phyloP scores from a whole-genome alignment of 306 rosid species.

The Spatholobus suberectus region DNA sequence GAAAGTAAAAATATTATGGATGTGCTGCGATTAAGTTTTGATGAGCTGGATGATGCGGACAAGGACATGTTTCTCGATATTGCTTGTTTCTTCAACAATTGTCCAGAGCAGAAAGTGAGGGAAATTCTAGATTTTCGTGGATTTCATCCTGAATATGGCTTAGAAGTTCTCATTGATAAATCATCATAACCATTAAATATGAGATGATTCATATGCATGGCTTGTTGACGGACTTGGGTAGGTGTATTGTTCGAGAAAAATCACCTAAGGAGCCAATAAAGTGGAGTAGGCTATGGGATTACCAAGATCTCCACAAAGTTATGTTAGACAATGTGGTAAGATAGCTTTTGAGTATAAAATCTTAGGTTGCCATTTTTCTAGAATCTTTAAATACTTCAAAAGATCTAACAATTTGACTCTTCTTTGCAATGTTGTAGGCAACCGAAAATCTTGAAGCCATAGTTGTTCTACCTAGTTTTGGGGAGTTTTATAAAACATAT shows the following conservation, averaged over 20 bases:
- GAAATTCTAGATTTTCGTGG: background rate
- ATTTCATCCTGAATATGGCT: background rate
- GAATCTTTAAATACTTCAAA: background rate
- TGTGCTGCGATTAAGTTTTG: background rate
- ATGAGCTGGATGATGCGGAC: background rate
- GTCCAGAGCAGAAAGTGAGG: rapidly evolving
- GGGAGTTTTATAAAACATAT: background rate
- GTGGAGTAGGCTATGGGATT: slow-evolving; percentile 29
- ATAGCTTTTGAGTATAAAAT: background rate
- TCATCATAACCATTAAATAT: background rate
- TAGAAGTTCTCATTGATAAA: background rate
- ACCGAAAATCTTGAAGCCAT: slow-evolving; percentile 18
- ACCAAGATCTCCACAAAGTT: background rate
- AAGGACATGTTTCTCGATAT: slow-evolving; percentile 18
- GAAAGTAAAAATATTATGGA: background rate
- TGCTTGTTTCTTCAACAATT: background rate
- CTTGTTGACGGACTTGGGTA: background rate
- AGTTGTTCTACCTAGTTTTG: too few species aligned
- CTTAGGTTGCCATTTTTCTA: background rate
- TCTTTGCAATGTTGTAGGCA: background rate
- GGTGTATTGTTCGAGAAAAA: background rate
- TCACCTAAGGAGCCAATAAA: background rate
- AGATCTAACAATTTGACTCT: background rate
- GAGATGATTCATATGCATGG: background rate
- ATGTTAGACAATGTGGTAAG: background rate